phyloP scores from a whole-genome alignment of 164 flowering plant genomes.

The Tinospora cordifolia region DNA sequence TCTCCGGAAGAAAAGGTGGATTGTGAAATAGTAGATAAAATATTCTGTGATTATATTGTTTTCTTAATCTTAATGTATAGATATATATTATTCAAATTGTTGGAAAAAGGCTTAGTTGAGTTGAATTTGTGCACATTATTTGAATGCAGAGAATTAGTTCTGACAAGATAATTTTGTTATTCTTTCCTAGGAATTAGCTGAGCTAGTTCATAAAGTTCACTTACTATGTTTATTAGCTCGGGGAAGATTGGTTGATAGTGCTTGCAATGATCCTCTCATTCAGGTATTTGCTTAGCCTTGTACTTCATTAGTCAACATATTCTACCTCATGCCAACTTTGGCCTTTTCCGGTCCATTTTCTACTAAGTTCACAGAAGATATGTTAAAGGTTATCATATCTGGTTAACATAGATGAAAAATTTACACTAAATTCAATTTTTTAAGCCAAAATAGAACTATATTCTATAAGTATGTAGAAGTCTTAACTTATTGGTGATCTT shows the following conservation, averaged over 20 bases:
- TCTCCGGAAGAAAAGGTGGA: constrained; percentile 78
- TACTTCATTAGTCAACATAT: not conserved
- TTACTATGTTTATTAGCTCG: constrained; percentile 83
- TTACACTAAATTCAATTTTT: not conserved
- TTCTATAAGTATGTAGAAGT: too few species aligned
- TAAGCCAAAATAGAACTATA: not conserved
- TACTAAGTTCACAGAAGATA: too few species aligned
- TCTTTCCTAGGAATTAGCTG: constrained; percentile 65
- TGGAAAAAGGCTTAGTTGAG: too few species aligned
- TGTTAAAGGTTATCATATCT: not conserved
- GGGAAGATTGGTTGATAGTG: constrained; percentile 75
- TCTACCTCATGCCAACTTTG: too few species aligned
- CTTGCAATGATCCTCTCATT: constrained; percentile 83
- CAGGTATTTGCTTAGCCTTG: constrained; percentile 46
- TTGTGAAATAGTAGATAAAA: not conserved
- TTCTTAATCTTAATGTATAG: not conserved
- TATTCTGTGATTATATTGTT: not conserved
- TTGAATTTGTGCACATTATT: not conserved
- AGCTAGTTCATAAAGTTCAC: constrained; percentile 83
- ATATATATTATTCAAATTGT: too few species aligned
- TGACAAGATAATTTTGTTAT: not conserved
- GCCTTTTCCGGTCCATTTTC: too few species aligned
- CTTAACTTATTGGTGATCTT: too few species aligned
- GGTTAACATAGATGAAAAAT: not conserved
- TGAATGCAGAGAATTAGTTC: not conserved